These are phyloP conservation scores for Discostella pseudostelligera DNA, from an alignment of 108 stramenopile genomes.

Conservation along the genomic window DNA sequence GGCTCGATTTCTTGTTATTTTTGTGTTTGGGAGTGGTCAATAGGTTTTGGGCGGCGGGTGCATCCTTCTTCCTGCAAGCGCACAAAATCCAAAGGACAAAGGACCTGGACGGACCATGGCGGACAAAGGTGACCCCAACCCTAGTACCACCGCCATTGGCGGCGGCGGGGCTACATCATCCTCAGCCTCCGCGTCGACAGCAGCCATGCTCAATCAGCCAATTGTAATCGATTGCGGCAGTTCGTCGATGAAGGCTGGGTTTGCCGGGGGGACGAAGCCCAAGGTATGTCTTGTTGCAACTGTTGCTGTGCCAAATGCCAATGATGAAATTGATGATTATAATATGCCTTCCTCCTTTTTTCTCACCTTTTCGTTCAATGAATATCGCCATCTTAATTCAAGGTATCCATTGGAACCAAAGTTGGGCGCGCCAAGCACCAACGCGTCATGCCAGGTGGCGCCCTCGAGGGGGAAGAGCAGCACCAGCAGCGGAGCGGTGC, in stretches of 20 bases:
- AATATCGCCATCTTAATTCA: neutral
- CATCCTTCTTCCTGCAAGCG: no score
- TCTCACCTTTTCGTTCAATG: neutral
- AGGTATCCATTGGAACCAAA: slow-evolving; percentile 87
- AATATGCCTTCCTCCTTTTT: neutral
- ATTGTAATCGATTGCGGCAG: slow-evolving; percentile 97
- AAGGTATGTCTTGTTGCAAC: no score
- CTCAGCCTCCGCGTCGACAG: slow-evolving; percentile 24
- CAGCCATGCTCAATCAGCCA: slow-evolving; percentile 86
- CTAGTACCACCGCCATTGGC: neutral
- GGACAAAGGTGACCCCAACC: slow-evolving; percentile 1
- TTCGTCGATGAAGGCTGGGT: slow-evolving; percentile 90
- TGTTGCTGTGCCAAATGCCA: no score
- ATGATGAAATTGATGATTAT: neutral
- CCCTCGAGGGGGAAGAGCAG: slow-evolving; percentile 79
- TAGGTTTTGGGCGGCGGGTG: no score
- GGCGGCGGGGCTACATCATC: slow-evolving; percentile 10
- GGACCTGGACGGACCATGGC: no score
- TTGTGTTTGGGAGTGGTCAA: no score
- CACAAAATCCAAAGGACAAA: no score
- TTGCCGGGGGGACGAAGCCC: slow-evolving; percentile 95
- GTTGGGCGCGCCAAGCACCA: slow-evolving; percentile 94
- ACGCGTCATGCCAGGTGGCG: slow-evolving; percentile 94
- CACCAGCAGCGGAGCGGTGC: slow-evolving; percentile 38
- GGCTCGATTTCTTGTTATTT: no score